phyloP scores from a whole-genome alignment of 495 filamentous ascomycete species.

The Talaromyces wortmannii region DNA sequence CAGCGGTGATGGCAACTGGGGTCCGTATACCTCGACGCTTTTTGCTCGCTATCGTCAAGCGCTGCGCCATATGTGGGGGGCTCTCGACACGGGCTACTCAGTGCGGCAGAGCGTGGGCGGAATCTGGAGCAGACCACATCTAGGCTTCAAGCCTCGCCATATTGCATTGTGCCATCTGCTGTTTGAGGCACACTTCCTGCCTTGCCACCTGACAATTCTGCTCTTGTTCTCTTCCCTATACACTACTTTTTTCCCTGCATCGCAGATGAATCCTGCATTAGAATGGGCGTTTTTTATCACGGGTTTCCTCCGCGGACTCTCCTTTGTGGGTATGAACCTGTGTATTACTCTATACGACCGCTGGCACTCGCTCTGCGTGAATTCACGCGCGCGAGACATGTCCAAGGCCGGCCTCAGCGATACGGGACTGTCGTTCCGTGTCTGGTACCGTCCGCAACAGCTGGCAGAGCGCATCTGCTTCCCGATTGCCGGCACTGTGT shows the following conservation, averaged over 20 bases:
- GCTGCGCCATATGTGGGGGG: constrained; percentile 66
- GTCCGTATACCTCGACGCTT: constrained; percentile 41
- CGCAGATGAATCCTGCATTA: constrained; percentile 39
- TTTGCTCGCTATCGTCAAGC: constrained; percentile 59
- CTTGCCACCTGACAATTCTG: constrained; percentile 53
- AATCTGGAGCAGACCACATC: constrained; percentile 15
- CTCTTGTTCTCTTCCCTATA: constrained; percentile 53
- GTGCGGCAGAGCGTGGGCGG: constrained; percentile 19
- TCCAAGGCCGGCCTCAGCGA: constrained; percentile 50
- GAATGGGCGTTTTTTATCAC: constrained; percentile 48
- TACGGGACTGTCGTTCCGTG: constrained; percentile 50
- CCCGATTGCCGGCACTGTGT: constrained; percentile 54
- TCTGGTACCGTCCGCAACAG: constrained; percentile 37
- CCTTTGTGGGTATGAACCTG: constrained; percentile 52
- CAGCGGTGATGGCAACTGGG: constrained; percentile 36
- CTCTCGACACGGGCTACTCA: constrained; percentile 58
- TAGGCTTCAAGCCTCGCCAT: constrained; percentile 21
- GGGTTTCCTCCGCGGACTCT: constrained; percentile 46
- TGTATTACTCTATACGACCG: constrained; percentile 56
- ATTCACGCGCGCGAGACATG: constrained; percentile 54
- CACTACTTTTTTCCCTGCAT: constrained; percentile 36
- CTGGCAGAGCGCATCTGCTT: constrained; percentile 50
- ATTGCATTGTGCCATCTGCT: constrained; percentile 49
- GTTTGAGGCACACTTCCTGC: constrained; percentile 65
- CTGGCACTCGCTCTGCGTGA: constrained; percentile 51